phyloP scores from a whole-genome alignment of 495 filamentous ascomycete species.

The Penicillium lividum region DNA sequence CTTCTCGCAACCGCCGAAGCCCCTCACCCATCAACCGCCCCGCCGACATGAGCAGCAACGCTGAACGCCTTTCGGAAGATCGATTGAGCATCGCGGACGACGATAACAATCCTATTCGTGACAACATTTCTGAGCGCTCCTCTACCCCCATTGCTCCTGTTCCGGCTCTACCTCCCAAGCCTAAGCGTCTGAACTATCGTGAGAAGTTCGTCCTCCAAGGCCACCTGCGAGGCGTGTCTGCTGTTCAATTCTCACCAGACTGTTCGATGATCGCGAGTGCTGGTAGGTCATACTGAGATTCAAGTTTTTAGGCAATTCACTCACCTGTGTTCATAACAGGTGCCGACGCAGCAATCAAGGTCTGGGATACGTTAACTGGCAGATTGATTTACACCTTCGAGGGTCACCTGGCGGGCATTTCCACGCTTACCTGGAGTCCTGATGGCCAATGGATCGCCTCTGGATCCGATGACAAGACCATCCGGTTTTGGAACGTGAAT shows the following conservation, averaged over 20 bases:
- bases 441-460: slow-evolving; percentile 84
- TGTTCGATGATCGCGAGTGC: slow-evolving; percentile 86
- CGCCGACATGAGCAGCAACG: slow-evolving; percentile 16
- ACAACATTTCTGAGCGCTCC: slow-evolving; percentile 33
- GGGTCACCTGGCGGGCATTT: slow-evolving; percentile 89
- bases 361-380: slow-evolving; percentile 83
- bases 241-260: slow-evolving; percentile 88
- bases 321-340: slow-evolving; percentile 42
- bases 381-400: slow-evolving; percentile 82
- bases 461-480: slow-evolving; percentile 93
- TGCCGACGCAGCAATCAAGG: slow-evolving; percentile 83
- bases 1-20: slow-evolving; percentile 33
- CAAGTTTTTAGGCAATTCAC: neutral
- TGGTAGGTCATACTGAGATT: slow-evolving; percentile 48
- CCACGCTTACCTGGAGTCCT: slow-evolving; percentile 86
- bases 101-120: slow-evolving; percentile 10
- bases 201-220: slow-evolving; percentile 67
- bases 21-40: slow-evolving; percentile 23
- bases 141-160: slow-evolving; percentile 34
- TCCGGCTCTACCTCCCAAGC: slow-evolving; percentile 44
- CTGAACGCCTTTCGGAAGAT: slow-evolving; percentile 21
- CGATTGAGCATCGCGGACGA: slow-evolving; percentile 13
- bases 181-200: slow-evolving; percentile 56
- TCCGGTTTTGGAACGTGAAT: slow-evolving; percentile 84
- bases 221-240: slow-evolving; percentile 76